A percentile compares a stretch with the other conserved stretches of the same genome.
Evolutionary conservation across 371 early-diverging fungal genomes (phyloP).

Genomic region (Haplosporangium sp.): DNA sequence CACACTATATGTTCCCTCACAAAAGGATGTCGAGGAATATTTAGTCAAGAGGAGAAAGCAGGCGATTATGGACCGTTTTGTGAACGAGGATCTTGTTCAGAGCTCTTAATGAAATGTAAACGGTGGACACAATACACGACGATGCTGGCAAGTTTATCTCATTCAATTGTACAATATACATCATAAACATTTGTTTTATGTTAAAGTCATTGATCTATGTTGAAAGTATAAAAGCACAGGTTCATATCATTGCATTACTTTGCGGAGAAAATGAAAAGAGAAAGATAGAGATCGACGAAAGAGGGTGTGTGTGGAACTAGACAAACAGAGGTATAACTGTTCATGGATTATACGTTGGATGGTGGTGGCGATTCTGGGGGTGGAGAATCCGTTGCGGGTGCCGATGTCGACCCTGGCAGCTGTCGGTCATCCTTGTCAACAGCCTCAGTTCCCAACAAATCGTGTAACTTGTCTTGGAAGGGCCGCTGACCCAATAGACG

Average conservation of each 20-base stretch:
- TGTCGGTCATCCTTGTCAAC: constrained; percentile 29
- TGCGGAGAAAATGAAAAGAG: too few relatives aligned
- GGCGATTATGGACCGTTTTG: constrained; percentile 57
- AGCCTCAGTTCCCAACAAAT: constrained; percentile 47
- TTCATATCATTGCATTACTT: too few relatives aligned
- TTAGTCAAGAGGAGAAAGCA: constrained; percentile 76
- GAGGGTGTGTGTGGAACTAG: too few relatives aligned
- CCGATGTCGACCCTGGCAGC: constrained; percentile 19
- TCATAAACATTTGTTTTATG: too few relatives aligned
- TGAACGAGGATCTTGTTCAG: constrained; percentile 36
- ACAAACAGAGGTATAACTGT: neutral
- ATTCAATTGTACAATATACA: too few relatives aligned
- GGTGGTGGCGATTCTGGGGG: constrained; percentile 18
- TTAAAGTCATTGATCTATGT: too few relatives aligned
- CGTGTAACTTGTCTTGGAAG: constrained; percentile 75
- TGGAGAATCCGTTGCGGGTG: constrained; percentile 33
- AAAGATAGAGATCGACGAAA: too few relatives aligned
- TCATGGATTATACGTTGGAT: neutral
- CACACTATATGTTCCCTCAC: constrained; percentile 65
- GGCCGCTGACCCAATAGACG: constrained; percentile 90
- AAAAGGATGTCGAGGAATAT: constrained; percentile 81
- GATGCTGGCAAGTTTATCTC: neutral
- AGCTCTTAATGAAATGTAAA: neutral
- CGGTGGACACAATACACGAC: neutral
- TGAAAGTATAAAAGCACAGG: too few relatives aligned